Percentiles rank a stretch among this genome's conserved stretches.
These are phyloP conservation scores for Lasiodiplodia theobromae DNA, from an alignment of 2,329 filamentous ascomycete species.

Conservation along the genomic window DNA sequence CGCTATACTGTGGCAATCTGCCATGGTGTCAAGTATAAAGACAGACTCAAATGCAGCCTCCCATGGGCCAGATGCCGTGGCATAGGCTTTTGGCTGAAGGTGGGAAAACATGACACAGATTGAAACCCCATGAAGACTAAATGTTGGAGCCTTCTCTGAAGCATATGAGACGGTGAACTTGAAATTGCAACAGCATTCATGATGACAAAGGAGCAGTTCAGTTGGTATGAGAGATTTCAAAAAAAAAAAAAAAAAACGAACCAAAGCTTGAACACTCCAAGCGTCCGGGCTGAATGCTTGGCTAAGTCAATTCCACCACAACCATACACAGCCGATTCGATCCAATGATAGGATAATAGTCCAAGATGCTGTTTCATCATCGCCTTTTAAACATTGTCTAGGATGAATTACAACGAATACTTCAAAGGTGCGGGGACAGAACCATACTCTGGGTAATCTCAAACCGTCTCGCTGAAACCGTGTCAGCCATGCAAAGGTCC, in stretches of 20 bases:
- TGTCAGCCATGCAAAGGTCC: not conserved
- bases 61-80: not conserved
- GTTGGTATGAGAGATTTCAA: not conserved
- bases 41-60: not conserved
- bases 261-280: not conserved
- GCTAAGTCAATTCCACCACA: not conserved
- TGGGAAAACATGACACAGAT: not conserved
- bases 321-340: no score
- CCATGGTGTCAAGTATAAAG: conserved; percentile 37
- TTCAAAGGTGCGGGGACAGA: not conserved
- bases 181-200: not conserved
- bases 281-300: not conserved
- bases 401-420: not conserved
- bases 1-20: conserved; percentile 29
- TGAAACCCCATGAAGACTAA: not conserved
- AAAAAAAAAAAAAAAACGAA: not conserved
- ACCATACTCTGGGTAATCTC: not conserved
- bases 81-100: not conserved
- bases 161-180: not conserved
- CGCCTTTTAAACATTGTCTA: not conserved
- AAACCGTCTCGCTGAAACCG: not conserved
- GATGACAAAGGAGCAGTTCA: not conserved
- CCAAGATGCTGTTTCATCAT: not conserved
- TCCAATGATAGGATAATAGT: not conserved
- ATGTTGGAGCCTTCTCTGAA: not conserved